Conservation (phyloP, 176 grass and related monocot genomes). For the Secale cereale region DNA sequence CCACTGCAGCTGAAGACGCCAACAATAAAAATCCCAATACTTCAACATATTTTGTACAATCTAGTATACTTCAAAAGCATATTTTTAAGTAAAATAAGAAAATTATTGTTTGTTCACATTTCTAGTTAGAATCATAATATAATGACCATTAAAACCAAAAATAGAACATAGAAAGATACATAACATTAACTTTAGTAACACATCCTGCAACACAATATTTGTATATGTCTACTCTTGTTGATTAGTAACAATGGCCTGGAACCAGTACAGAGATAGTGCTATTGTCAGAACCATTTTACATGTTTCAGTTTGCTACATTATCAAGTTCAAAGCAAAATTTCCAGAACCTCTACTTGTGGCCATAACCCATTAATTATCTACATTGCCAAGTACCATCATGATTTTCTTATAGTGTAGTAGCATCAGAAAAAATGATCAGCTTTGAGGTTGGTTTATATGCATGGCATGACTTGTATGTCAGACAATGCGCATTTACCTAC, state of each 20-base stretch:
- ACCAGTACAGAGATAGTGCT: neutral
- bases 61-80: neutral
- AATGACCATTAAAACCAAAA: neutral
- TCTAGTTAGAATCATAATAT: neutral
- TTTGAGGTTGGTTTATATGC: neutral
- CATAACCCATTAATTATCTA: neutral
- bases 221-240: neutral
- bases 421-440: neutral
- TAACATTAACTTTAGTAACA: neutral
- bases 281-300: neutral
- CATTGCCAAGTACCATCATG: neutral
- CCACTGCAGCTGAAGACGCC: neutral
- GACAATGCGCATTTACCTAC: neutral
- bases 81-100: neutral
- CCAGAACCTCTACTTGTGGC: neutral
- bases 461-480: neutral
- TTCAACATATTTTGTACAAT: neutral
- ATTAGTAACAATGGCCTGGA: neutral
- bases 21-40: neutral
- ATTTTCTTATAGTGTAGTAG: neutral
- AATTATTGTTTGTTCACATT: neutral
- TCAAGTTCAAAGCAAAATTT: neutral
- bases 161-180: neutral
- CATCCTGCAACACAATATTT: neutral
- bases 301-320: neutral